Conservation (phyloP, 1,139 yeast species). For the Debaryomyces sp. region DNA sequence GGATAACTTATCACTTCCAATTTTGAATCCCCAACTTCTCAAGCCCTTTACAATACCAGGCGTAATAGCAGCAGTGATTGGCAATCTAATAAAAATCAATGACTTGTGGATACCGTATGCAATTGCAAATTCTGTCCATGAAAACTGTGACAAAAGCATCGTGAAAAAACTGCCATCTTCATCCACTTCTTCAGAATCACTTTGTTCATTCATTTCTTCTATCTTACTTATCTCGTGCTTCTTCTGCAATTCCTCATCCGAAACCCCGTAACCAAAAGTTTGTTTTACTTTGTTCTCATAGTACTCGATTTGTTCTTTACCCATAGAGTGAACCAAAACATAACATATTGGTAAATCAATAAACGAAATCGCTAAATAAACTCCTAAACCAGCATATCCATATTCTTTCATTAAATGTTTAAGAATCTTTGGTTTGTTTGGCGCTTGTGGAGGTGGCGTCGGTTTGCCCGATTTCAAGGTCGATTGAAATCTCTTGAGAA, state of each 20-base stretch:
- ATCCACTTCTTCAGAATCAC: slow-evolving; percentile 9
- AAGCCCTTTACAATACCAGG: slow-evolving; percentile 73
- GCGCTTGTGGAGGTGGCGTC: slow-evolving; percentile 17
- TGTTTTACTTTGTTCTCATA: slow-evolving; percentile 65
- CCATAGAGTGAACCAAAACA: slow-evolving; percentile 78
- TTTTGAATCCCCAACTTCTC: slow-evolving; percentile 78
- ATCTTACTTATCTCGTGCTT: slow-evolving; percentile 36
- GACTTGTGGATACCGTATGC: slow-evolving; percentile 96
- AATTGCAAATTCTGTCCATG: slow-evolving; percentile 72
- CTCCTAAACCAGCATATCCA: slow-evolving; percentile 90
- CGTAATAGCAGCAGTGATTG: slow-evolving; percentile 90
- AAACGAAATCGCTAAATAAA: slow-evolving; percentile 68
- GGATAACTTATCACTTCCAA: slow-evolving; percentile 55
- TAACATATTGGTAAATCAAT: slow-evolving; percentile 86
- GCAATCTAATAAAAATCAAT: slow-evolving; percentile 76
- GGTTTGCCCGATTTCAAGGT: slow-evolving; percentile 10
- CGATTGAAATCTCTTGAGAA: slow-evolving; percentile 24
- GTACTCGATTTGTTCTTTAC: slow-evolving; percentile 75
- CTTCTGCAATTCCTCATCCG: slow-evolving; percentile 41
- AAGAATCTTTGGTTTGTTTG: slow-evolving; percentile 50
- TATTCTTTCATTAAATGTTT: slow-evolving; percentile 79
- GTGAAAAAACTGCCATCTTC: slow-evolving; percentile 28
- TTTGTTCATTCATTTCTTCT: slow-evolving; percentile 23
- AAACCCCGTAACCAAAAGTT: slow-evolving; percentile 56
- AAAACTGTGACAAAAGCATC: slow-evolving; percentile 44